Conservation (phyloP, 176 grass and related monocot species). For the Oryza coarctata region DNA sequence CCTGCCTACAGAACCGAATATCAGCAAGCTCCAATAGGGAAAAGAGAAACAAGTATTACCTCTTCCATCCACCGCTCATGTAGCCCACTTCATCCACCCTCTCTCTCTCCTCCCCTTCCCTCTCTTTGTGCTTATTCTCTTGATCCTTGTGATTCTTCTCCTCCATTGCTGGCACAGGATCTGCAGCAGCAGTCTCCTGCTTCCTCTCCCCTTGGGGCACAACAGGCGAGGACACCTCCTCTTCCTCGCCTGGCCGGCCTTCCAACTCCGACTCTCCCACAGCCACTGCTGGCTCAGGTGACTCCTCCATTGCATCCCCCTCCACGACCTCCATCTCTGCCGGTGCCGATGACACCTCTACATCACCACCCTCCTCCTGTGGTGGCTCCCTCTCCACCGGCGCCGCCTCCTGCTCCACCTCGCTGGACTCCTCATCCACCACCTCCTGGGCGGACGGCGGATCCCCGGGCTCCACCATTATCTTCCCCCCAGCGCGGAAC, state of each 20-base stretch:
- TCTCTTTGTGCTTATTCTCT: conserved; percentile 31
- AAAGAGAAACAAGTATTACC: conserved; percentile 48
- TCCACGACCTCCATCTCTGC: conserved; percentile 23
- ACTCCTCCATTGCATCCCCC: conserved; percentile 23
- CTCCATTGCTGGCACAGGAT: conserved; percentile 12
- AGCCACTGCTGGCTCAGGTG: conserved; percentile 6
- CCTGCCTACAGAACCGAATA: not conserved
- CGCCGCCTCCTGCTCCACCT: conserved; percentile 34
- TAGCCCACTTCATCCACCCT: conserved; percentile 68
- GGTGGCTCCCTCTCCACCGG: conserved; percentile 6
- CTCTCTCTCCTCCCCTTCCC: conserved; percentile 42
- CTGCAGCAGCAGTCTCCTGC: not conserved
- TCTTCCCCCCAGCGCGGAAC: conserved; percentile 47
- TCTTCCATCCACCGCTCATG: conserved; percentile 87
- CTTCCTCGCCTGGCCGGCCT: not conserved
- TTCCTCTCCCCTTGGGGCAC: not conserved
- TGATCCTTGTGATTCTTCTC: conserved; percentile 19
- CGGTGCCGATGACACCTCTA: conserved; percentile 28
- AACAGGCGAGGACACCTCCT: conserved; percentile 6
- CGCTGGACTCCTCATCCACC: conserved; percentile 20
- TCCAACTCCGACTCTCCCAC: conserved; percentile 2
- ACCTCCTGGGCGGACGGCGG: not conserved
- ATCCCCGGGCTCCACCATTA: conserved; percentile 61
- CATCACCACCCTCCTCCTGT: not conserved
- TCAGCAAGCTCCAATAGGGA: not conserved